Evolutionary conservation across 2,329 filamentous ascomycete species (phyloP).

Genomic region (Hortaea sp.): DNA sequence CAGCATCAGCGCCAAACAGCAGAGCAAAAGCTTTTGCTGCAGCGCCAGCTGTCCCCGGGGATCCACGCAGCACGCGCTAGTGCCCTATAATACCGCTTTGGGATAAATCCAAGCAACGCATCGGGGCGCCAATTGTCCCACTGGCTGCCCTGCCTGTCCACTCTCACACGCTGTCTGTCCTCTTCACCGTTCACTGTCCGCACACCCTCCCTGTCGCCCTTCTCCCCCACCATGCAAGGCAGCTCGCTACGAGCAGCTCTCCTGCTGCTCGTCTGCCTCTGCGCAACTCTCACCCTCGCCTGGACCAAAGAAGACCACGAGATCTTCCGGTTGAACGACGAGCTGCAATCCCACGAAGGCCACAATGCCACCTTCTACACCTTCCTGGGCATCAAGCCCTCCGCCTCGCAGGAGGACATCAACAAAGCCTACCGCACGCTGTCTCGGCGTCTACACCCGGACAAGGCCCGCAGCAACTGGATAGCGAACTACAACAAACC

Average conservation of each 20-base stretch:
- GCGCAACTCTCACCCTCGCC: conserved; percentile 41
- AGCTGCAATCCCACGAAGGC: conserved; percentile 67
- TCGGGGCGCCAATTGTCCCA: no score
- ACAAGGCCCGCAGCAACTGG: conserved; percentile 86
- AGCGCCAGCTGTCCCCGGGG: no score
- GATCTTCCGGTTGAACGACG: conserved; percentile 91
- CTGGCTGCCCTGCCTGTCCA: neutral
- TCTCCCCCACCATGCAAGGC: neutral
- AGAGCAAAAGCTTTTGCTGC: no score
- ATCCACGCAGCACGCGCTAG: no score
- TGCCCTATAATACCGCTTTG: no score
- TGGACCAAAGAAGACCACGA: conserved; percentile 95
- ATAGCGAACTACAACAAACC: conserved; percentile 56
- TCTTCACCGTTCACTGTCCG: conserved; percentile 35
- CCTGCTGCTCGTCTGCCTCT: conserved; percentile 56
- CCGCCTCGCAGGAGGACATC: conserved; percentile 75
- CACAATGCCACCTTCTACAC: conserved; percentile 81
- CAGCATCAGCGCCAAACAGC: no score
- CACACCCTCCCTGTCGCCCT: neutral
- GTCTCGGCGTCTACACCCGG: conserved; percentile 74
- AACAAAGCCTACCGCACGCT: conserved; percentile 90
- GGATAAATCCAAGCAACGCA: no score
- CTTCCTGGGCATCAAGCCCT: conserved; percentile 66
- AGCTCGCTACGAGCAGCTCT: conserved; percentile 41
- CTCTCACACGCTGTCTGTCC: conserved; percentile 20